Base-by-base conservation (phyloP, 176 grass and related monocot genomes). In the Poa pratensis region DNA sequence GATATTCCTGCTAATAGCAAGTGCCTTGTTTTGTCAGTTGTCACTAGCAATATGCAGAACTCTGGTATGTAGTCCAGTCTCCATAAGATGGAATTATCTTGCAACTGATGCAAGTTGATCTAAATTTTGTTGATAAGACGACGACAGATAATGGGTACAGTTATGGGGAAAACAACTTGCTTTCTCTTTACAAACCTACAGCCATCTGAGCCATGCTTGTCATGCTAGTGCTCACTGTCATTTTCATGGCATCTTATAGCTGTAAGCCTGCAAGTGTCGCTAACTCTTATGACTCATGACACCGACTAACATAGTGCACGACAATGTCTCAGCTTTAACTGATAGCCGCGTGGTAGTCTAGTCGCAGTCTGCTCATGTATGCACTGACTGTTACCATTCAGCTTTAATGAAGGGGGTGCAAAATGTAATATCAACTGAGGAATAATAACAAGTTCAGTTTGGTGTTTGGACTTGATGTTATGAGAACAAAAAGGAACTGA, bases 101-200 rank as follows among this genome's bases (percentile, higher is more conserved):
- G n/a, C n/a, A n/a, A n/a, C n/a, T n/a, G n/a, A 58, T 50, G 69
- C 81, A 80, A 84, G 75, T 84, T 90, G 76, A 69, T 63, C 75
- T 80, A 76, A 22, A 76, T 60, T 84, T 67, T 32, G n/a, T 75
- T 27, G 39, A 69, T 76, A 30, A 58, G 76, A 79, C 5, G 75
- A 74, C 68, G 48, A 81, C 30, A 39, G 27, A 81, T 85, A 53
- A 17, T 46, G 9, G 69, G 76, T 55, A 23, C 76, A 81, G 59
- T 76, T 63, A 46, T 60, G 60, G 49, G 18, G 43, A 55, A 55
- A 30, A 28, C 20, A 17, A 39, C 58, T 39, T 59, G 19, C 40
- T 62, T 74, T 65, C 75, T 76, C 59, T 87, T 28, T 80, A 69
- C 59, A 48, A 66, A 35, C 46, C 46, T 53, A 46, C 79, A 78